Evolutionary conservation across 1,139 yeast species (phyloP).

Genomic region (Chernovozyma sophiae-reginae): DNA sequence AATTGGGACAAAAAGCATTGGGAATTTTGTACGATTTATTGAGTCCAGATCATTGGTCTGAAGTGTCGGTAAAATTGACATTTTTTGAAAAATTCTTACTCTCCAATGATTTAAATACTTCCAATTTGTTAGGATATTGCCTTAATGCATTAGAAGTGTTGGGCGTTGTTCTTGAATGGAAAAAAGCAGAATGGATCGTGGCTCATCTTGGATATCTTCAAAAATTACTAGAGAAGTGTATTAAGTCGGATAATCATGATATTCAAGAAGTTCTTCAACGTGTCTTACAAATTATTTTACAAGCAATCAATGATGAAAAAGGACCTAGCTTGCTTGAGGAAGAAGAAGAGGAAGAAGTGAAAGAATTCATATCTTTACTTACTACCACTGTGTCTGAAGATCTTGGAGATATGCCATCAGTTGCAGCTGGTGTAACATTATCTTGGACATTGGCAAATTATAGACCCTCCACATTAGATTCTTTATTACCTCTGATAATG

Average conservation of each 20-base stretch:
- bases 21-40: constrained; percentile 70
- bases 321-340: constrained; percentile 25
- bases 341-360: constrained; percentile 54
- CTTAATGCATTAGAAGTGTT: constrained; percentile 89
- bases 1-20: constrained; percentile 76
- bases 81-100: constrained; percentile 85
- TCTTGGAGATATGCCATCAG: constrained; percentile 72
- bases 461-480: constrained; percentile 70
- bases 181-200: constrained; percentile 70
- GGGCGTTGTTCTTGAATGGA: constrained; percentile 79
- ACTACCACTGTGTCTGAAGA: constrained; percentile 78
- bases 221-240: constrained; percentile 72
- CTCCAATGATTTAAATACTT: constrained; percentile 68
- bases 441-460: constrained; percentile 79
- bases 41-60: constrained; percentile 77
- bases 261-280: constrained; percentile 78
- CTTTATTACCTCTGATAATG: constrained; percentile 72
- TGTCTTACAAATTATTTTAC: constrained; percentile 62
- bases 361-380: constrained; percentile 57
- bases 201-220: constrained; percentile 66
- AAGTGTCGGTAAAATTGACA: constrained; percentile 74
- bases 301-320: constrained; percentile 52
- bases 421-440: constrained; percentile 86
- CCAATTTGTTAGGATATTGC: constrained; percentile 65
- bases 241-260: constrained; percentile 80